phyloP scores from a whole-genome alignment of 2,329 filamentous ascomycete species.

The Didymella pomorum region DNA sequence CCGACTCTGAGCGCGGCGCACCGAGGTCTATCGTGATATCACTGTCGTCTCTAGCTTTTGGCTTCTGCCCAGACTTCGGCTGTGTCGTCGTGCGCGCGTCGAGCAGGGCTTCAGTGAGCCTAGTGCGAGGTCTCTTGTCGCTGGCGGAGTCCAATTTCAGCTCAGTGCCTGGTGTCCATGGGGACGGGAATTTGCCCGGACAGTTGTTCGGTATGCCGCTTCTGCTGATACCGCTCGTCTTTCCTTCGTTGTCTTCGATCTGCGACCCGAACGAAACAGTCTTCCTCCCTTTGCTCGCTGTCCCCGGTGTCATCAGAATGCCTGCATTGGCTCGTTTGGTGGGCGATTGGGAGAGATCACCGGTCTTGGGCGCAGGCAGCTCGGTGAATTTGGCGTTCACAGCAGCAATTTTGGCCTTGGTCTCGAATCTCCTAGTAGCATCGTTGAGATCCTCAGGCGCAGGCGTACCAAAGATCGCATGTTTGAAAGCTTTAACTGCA shows the following conservation, averaged over 20 bases:
- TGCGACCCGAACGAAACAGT: slow-evolving; percentile 68
- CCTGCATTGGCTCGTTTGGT: slow-evolving; percentile 64
- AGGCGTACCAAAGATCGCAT: slow-evolving; percentile 70
- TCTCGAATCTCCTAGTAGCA: slow-evolving; percentile 33
- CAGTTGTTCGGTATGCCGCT: slow-evolving; percentile 58
- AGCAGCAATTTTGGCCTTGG: slow-evolving; percentile 39
- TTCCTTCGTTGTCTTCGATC: slow-evolving; percentile 64
- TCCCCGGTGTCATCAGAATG: slow-evolving; percentile 71
- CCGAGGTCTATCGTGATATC: slow-evolving; percentile 76
- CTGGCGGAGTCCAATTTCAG: slow-evolving; percentile 37
- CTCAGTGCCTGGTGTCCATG: slow-evolving; percentile 56
- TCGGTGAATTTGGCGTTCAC: slow-evolving; percentile 32
- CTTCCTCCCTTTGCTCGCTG: slow-evolving; percentile 63
- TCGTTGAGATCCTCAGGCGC: slow-evolving; percentile 56
- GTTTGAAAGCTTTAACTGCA: slow-evolving; percentile 71
- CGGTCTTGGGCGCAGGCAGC: slow-evolving; percentile 34
- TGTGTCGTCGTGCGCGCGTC: slow-evolving; percentile 54
- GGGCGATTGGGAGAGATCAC: slow-evolving; percentile 53
- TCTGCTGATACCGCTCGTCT: slow-evolving; percentile 56
- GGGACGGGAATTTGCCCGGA: slow-evolving; percentile 60
- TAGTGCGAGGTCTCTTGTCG: slow-evolving; percentile 49
- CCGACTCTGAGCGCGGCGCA: slow-evolving; percentile 77
- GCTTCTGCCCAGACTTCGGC: slow-evolving; percentile 39
- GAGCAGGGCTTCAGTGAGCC: slow-evolving; percentile 56
- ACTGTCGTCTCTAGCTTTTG: slow-evolving; percentile 57